Evolutionary conservation across 2,329 filamentous ascomycete genomes (phyloP), one percentile per base, ranked within the genome.

Genomic region (Pseudocercospora fuligena): DNA sequence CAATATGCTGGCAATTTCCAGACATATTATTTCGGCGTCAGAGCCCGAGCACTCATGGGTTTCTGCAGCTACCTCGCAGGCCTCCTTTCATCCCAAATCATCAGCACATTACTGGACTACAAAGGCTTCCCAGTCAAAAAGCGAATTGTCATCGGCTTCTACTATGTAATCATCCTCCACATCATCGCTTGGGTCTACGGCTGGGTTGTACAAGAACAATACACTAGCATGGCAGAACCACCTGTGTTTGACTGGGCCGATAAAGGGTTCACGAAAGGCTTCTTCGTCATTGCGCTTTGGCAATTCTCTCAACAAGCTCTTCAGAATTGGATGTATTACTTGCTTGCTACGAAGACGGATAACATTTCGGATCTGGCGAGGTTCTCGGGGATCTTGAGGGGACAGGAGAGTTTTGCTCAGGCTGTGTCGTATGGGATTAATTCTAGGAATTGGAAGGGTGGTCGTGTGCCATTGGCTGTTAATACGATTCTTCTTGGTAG

Each of bases 251-350:
- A 85, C 69, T 84, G 81, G 82, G 76, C 67, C 0, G 70, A 81
- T 31, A 54, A 60, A 8, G 83, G 83, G 0, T 85, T 84, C 19
- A 75, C 77, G 0, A 78, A 84, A 64, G 83, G 82, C 0, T 81
- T 84, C 65, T 85, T 84, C 59, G 83, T 84, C 2, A 67, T 84
- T 1, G 73, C 84, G 0, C 76, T 85, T 0, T 85, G 83, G 84
- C 75, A 80, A 73, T 86, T 86, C 68, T 77, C 84, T 1, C 78
- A 83, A 2, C 85, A 87, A 70, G 78, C 82, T 0, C 72, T 86
- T 21, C 85, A 87, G 72, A 87, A 86, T 62, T 87, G 83, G 83
- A 77, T 87, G 0, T 87, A 87, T 68, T 87, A 86, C 69, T 76
- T 87, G 19, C 76, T 87, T 1, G 83, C 84, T 0, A 85, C 82